Percentiles rank a stretch among this genome's conserved stretches.
These are phyloP conservation scores for Clonostachys rhizophaga DNA, from an alignment of 2,329 filamentous ascomycete genomes.

Conservation along the genomic window DNA sequence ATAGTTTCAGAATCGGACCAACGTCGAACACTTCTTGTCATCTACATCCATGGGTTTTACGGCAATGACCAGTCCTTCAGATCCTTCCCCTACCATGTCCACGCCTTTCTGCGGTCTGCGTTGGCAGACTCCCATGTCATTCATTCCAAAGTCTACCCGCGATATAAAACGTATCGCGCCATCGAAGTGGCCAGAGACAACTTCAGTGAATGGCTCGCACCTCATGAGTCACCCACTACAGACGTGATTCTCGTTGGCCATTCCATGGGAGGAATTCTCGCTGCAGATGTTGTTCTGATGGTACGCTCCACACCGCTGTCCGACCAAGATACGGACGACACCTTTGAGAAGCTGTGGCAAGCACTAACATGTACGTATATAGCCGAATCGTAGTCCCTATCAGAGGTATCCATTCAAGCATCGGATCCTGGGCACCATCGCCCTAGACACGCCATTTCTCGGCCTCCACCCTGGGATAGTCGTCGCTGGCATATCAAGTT, in stretches of 20 bases:
- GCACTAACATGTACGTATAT: background rate
- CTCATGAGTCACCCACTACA: constrained; percentile 68
- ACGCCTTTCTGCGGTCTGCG: constrained; percentile 63
- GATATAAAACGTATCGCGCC: constrained; percentile 70
- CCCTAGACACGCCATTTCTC: constrained; percentile 81
- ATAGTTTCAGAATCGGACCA: constrained; percentile 4
- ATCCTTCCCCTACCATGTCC: constrained; percentile 83
- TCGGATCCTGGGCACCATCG: constrained; percentile 73
- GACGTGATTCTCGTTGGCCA: constrained; percentile 84
- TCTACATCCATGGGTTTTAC: constrained; percentile 90
- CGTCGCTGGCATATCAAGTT: constrained; percentile 72
- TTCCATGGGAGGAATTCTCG: constrained; percentile 83
- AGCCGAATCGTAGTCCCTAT: constrained; percentile 27
- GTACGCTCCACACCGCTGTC: constrained; percentile 19
- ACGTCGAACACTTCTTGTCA: constrained; percentile 60
- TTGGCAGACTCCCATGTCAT: constrained; percentile 72
- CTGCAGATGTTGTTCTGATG: constrained; percentile 72
- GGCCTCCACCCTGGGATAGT: constrained; percentile 88
- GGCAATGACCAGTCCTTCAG: constrained; percentile 84
- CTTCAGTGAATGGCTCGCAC: constrained; percentile 77
- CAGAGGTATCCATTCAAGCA: constrained; percentile 53
- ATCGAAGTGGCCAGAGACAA: constrained; percentile 73
- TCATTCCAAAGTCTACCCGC: constrained; percentile 81
- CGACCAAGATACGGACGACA: background rate
- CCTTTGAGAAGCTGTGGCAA: constrained; percentile 1